Evolutionary conservation across 129 eudicot species (phyloP).

Genomic region (Deinandra increscens): DNA sequence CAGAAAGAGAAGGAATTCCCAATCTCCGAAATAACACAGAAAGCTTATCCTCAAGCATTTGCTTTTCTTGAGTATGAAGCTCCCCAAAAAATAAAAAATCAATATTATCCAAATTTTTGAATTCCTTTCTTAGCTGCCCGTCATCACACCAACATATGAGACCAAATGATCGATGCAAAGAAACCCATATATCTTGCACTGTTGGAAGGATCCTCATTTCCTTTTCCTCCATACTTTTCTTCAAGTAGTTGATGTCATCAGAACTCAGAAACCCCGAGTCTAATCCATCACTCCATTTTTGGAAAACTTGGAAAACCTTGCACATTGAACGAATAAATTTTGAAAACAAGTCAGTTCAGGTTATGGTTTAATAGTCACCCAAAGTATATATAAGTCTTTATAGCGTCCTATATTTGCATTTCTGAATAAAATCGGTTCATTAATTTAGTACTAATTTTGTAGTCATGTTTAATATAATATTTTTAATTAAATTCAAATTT

Average conservation of each 20-base stretch:
- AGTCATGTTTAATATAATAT: neutral
- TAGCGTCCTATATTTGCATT: neutral
- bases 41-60: conserved; percentile 43
- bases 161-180: conserved; percentile 66
- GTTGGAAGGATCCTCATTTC: conserved; percentile 66
- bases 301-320: conserved; percentile 70
- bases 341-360: conserved; percentile 5
- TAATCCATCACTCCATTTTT: conserved; percentile 59
- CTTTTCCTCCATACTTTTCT: conserved; percentile 48
- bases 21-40: conserved; percentile 46
- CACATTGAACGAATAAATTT: conserved; percentile 5
- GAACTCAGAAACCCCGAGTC: conserved; percentile 48
- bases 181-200: conserved; percentile 73
- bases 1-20: conserved; percentile 63
- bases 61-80: conserved; percentile 46
- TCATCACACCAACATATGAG: conserved; percentile 77
- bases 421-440: neutral
- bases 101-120: conserved; percentile 52
- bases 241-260: conserved; percentile 58
- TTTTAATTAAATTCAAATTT: neutral
- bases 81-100: conserved; percentile 61
- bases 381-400: neutral
- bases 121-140: conserved; percentile 57
- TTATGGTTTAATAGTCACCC: neutral
- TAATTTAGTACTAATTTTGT: neutral